These are phyloP conservation scores for Dryadomyces quercus-mongolicae DNA, from an alignment of 2,329 filamentous ascomycete species.

Conservation along the genomic window DNA sequence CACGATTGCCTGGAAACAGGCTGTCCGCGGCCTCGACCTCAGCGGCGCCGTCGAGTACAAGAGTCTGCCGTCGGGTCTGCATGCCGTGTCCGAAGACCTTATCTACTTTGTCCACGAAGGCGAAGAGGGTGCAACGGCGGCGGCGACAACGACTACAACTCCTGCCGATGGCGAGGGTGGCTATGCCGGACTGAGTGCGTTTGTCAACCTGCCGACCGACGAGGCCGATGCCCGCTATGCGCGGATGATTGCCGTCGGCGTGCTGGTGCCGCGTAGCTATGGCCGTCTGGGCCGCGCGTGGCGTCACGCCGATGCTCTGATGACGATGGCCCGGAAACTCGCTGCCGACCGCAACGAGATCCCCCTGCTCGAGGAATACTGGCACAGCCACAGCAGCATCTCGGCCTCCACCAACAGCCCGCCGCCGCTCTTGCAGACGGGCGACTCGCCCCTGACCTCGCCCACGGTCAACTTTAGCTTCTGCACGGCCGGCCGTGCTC, in stretches of 20 bases:
- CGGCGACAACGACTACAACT: not conserved
- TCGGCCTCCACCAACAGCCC: not conserved
- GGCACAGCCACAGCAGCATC: slow-evolving; percentile 45
- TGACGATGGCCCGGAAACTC: slow-evolving; percentile 58
- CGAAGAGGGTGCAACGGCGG: slow-evolving; percentile 17
- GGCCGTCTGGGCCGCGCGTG: slow-evolving; percentile 80
- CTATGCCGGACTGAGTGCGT: slow-evolving; percentile 83
- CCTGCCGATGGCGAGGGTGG: slow-evolving; percentile 21
- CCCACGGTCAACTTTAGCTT: slow-evolving; percentile 28
- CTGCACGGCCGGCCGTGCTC: slow-evolving; percentile 23
- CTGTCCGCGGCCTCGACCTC: slow-evolving; percentile 56
- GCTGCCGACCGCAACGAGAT: slow-evolving; percentile 53
- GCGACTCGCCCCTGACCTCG: slow-evolving; percentile 39
- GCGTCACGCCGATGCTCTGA: slow-evolving; percentile 70
- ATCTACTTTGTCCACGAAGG: slow-evolving; percentile 85
- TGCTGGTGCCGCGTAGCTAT: slow-evolving; percentile 74
- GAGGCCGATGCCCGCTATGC: slow-evolving; percentile 72
- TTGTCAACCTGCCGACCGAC: slow-evolving; percentile 70
- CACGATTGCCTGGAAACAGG: slow-evolving; percentile 80
- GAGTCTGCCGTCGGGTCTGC: slow-evolving; percentile 82
- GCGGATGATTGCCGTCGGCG: slow-evolving; percentile 82
- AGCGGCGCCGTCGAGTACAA: slow-evolving; percentile 93
- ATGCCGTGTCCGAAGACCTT: slow-evolving; percentile 77
- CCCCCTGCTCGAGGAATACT: slow-evolving; percentile 63
- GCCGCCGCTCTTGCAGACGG: slow-evolving; percentile 22